Evolutionary conservation across 768 basidiomycete genomes (phyloP).

Genomic region (Leccinum variicolor): DNA sequence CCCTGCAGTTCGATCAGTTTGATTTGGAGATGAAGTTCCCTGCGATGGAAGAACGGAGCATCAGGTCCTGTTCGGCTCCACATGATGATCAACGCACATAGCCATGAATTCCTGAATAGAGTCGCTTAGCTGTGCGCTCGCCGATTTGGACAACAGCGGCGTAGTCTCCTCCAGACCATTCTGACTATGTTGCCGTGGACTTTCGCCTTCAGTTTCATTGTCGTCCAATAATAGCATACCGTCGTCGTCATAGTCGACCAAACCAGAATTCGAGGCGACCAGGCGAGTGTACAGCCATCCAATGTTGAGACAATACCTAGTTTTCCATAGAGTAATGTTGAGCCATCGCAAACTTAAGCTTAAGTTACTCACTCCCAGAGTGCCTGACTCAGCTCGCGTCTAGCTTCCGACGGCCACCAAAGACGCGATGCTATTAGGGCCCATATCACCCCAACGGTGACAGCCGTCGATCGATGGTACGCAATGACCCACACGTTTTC

Average conservation of each 20-base stretch:
- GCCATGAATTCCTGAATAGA: slow-evolving; percentile 89
- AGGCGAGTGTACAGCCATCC: slow-evolving; percentile 94
- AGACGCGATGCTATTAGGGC: slow-evolving; percentile 82
- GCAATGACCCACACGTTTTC: slow-evolving; percentile 64
- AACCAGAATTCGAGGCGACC: slow-evolving; percentile 81
- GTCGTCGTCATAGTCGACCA: slow-evolving; percentile 43
- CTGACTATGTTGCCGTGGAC: neutral
- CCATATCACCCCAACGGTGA: slow-evolving; percentile 85
- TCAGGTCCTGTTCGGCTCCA: neutral
- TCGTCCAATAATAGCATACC: slow-evolving; percentile 1
- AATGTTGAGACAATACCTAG: slow-evolving; percentile 86
- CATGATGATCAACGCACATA: slow-evolving; percentile 52
- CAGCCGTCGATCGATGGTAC: slow-evolving; percentile 71
- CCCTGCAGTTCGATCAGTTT: slow-evolving; percentile 84
- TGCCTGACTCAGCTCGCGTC: slow-evolving; percentile 79
- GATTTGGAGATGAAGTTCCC: slow-evolving; percentile 94
- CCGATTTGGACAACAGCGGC: slow-evolving; percentile 32
- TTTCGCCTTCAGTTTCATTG: neutral
- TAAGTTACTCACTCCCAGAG: slow-evolving; percentile 73
- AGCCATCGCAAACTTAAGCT: neutral
- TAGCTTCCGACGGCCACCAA: slow-evolving; percentile 96
- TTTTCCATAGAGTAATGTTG: neutral
- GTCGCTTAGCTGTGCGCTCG: slow-evolving; percentile 45
- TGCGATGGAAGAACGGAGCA: slow-evolving; percentile 28
- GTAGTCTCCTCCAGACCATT: slow-evolving; percentile 29